Evolutionary conservation across 202 grass and related monocot genomes (phyloP).

Genomic region (Elaeis oleifera): DNA sequence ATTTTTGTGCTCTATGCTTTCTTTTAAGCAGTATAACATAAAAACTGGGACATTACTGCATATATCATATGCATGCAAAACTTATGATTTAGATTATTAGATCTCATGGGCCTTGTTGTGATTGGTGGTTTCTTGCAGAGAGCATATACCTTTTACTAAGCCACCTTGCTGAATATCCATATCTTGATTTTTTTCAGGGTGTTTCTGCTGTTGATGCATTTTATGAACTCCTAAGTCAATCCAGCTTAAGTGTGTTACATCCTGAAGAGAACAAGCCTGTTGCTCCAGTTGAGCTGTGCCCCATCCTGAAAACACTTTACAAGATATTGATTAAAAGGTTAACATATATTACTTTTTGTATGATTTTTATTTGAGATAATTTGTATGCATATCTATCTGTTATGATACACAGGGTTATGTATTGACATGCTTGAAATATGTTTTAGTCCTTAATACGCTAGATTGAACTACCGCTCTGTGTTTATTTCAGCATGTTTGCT

Average conservation of each 20-base stretch:
- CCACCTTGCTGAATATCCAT: neutral
- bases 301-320: slow-evolving; percentile 81
- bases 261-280: slow-evolving; percentile 75
- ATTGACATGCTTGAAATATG: too few species aligned
- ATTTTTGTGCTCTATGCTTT: neutral
- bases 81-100: too few species aligned
- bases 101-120: too few species aligned
- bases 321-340: slow-evolving; percentile 97
- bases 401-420: too few species aligned
- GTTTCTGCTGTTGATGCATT: slow-evolving; percentile 93
- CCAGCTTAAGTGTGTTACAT: slow-evolving; percentile 90
- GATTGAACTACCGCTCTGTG: neutral
- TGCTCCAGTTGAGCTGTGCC: slow-evolving; percentile 87
- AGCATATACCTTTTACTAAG: too few species aligned
- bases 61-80: too few species aligned
- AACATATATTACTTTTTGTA: neutral
- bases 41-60: too few species aligned
- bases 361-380: neutral
- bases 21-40: too few species aligned
- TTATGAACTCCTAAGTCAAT: slow-evolving; percentile 94
- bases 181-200: slow-evolving; percentile 54
- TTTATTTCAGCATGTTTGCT: slow-evolving; percentile 13
- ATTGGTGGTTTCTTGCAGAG: too few species aligned
- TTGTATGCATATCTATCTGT: too few species aligned
- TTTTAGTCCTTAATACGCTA: too few species aligned